Conservation (phyloP, 176 grass and related monocot species). For the Pontederia paniculata region DNA sequence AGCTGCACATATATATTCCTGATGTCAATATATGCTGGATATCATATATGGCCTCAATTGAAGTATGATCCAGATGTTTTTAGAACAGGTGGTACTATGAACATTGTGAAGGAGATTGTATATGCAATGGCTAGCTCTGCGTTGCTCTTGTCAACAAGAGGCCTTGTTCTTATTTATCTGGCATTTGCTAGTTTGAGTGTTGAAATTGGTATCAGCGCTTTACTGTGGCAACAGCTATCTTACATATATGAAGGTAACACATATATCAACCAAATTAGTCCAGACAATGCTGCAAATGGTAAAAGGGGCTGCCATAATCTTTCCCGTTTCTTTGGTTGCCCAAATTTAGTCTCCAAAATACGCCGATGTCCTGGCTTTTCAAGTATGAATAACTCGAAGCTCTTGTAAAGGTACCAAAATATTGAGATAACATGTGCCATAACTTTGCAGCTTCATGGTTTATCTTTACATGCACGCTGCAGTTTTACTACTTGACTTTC, state of each 20-base stretch:
- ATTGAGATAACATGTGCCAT: too few relatives aligned
- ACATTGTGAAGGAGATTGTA: slow-evolving; percentile 36
- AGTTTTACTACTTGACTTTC: too few relatives aligned
- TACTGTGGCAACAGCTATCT: slow-evolving; percentile 85
- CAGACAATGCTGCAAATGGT: slow-evolving; percentile 31
- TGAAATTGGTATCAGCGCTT: slow-evolving; percentile 61
- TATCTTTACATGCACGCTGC: too few relatives aligned
- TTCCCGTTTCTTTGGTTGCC: slow-evolving; percentile 72
- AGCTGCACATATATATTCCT: slow-evolving; percentile 60
- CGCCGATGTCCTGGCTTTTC: slow-evolving; percentile 36
- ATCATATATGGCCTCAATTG: slow-evolving; percentile 58
- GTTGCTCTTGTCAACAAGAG: slow-evolving; percentile 73
- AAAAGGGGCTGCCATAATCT: slow-evolving; percentile 71
- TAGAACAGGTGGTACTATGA: slow-evolving; percentile 25
- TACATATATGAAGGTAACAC: slow-evolving; percentile 86
- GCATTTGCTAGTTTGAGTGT: slow-evolving; percentile 77
- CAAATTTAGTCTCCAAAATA: slow-evolving; percentile 44
- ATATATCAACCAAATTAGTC: slow-evolving; percentile 54
- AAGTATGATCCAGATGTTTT: slow-evolving; percentile 25
- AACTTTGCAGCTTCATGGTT: too few relatives aligned
- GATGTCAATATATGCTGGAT: slow-evolving; percentile 66
- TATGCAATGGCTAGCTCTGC: slow-evolving; percentile 41
- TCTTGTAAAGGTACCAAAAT: slow-evolving; percentile 17
- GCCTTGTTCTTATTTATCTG: slow-evolving; percentile 76
- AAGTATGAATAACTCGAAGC: slow-evolving; percentile 62